Evolutionary conservation across 352 stramenopile species (phyloP), one percentile per base, ranked within the genome.

Genomic region (Pythium rhizo-oryzae): DNA sequence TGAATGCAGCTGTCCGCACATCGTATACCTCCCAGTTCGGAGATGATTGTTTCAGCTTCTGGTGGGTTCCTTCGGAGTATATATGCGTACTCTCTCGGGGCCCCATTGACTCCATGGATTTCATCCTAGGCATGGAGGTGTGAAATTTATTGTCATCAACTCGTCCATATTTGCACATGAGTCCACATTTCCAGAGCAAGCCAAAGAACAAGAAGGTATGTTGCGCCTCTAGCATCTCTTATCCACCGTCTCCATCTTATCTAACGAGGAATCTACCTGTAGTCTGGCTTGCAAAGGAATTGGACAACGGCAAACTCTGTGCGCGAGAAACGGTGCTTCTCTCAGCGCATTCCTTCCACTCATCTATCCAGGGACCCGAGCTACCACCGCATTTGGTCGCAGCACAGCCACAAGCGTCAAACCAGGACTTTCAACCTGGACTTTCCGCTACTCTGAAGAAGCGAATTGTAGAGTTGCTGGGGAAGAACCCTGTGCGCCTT

Each of bases 221-320:
- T 35, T 33, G 16, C 23, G 15, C 11, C n/a, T n/a, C 11, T 21
- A 35, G 18, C 16, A 16, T 28, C 18, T 6, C 12, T 25, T 39
- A 13, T 24, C 47, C 53, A 12, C 5, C 39, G 33, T 44, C n/a
- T 19, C 37, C 24, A 25, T 47, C 6, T 16, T 13, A n/a, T n/a
- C n/a, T n/a, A n/a, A n/a, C 23, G 46, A 50, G 33, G 37, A 23
- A n/a, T 37, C 11, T 52, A 9, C 37, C 19, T 16, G 46, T 56
- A 96, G 87, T 80, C 9, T 96, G 88, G 88, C 71, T 94, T 21
- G 71, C 67, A 44, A 89, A 87, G 55, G 88, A 94, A 55, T 55
- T 96, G 15, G 85, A 93, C 18, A 88, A 96, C 43, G 88, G 84
- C n/a, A 89, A 92, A 60, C 53, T 96, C 8, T 93, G 85, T 61